Evolutionary conservation across 192 early-diverging fungal species (phyloP).

Genomic region (Diversispora eburnea): DNA sequence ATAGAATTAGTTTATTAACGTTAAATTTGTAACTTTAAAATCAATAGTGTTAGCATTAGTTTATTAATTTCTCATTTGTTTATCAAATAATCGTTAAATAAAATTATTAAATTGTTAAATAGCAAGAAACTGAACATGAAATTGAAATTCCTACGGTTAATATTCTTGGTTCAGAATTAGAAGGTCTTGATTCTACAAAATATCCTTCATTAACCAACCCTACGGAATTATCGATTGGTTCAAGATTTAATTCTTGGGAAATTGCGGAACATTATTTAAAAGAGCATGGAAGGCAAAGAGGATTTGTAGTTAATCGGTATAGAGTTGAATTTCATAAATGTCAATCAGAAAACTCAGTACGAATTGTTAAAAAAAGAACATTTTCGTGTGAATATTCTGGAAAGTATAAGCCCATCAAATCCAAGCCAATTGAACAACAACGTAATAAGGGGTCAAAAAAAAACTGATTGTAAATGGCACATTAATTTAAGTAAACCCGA

Average conservation of each 20-base stretch:
- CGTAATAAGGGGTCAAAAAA: neutral
- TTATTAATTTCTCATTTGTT: too few species aligned
- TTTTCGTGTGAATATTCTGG: constrained; percentile 1
- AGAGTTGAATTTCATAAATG: constrained; percentile 3
- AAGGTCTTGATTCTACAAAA: neutral
- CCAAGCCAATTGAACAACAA: neutral
- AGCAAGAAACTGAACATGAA: too few species aligned
- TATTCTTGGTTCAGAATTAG: neutral
- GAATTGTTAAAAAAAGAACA: neutral
- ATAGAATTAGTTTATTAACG: too few species aligned
- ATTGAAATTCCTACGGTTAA: too few species aligned
- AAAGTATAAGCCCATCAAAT: neutral
- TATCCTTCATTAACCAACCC: neutral
- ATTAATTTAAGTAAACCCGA: neutral
- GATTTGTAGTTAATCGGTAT: neutral
- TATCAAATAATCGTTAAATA: too few species aligned
- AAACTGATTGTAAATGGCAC: neutral
- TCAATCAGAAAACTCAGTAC: neutral
- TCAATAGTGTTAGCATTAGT: too few species aligned
- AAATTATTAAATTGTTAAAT: too few species aligned
- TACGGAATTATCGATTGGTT: neutral
- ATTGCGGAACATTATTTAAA: constrained; percentile 11
- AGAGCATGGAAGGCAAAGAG: neutral
- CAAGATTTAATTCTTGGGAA: neutral
- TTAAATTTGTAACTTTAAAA: too few species aligned